Conservation (phyloP, 2,329 filamentous ascomycete species). For the Hypoxylon sp. region DNA sequence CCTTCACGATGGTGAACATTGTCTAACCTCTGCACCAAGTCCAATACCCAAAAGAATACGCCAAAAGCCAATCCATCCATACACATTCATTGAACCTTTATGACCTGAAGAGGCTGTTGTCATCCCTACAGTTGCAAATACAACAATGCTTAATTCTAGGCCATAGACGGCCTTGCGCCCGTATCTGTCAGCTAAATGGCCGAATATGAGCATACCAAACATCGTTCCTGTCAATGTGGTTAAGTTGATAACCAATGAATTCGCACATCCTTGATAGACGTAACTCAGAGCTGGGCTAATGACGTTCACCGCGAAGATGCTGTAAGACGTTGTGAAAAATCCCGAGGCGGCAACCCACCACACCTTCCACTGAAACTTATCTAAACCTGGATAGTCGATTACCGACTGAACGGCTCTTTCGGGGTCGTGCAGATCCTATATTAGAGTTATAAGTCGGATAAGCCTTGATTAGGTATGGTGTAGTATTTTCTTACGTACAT, state of each 20-base stretch:
- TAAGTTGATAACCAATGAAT: conserved; percentile 58
- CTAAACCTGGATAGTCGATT: conserved; percentile 45
- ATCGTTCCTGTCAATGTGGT: conserved; percentile 68
- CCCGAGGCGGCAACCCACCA: conserved; percentile 49
- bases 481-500: conserved; percentile 33
- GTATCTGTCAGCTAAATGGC: conserved; percentile 68
- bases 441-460: not conserved
- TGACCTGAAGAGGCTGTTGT: conserved; percentile 44
- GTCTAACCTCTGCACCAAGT: conserved; percentile 45
- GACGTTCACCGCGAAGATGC: conserved; percentile 53
- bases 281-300: conserved; percentile 44
- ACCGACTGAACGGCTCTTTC: conserved; percentile 46
- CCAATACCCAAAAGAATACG: conserved; percentile 50
- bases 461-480: not conserved
- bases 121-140: conserved; percentile 68
- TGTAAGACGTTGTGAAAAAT: conserved; percentile 58
- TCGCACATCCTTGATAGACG: conserved; percentile 41
- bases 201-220: conserved; percentile 66
- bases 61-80: conserved; percentile 55
- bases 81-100: conserved; percentile 44
- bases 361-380: conserved; percentile 48
- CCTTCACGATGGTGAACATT: no score
- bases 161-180: conserved; percentile 70
- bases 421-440: conserved; percentile 45
- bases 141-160: conserved; percentile 69